Evolutionary conservation across 2,329 filamentous ascomycete species (phyloP), one percentile per base, ranked within the genome.

Genomic region (Achaetomium macrosporum): DNA sequence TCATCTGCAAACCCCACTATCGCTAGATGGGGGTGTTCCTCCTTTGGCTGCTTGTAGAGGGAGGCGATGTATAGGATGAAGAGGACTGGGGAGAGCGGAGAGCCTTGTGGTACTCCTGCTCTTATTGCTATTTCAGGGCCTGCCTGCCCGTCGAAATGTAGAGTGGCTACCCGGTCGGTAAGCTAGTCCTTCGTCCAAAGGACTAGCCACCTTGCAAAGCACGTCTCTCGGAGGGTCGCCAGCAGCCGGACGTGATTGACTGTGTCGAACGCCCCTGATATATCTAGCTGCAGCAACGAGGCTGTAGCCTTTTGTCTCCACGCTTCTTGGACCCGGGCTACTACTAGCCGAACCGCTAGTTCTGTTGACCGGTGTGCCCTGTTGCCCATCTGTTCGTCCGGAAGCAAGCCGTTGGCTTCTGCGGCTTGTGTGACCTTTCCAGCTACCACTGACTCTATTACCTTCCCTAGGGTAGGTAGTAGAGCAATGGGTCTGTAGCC

Each of bases 401-500:
- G 31, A 10, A 37, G 42, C 30, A 53, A 31, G 43, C 43, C 43
- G 15, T 52, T 25, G 35, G 42, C 8, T 16, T 53, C 37, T 3
- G 30, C 40, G 10, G 47, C 30, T 17, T n/a, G 3, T 12, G 47
- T 50, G 5, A 44, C 39, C 31, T 29, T 42, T 19, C 15, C 19
- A 13, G 41, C 42, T 3, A 45, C 36, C 10, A 51, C 20, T 31
- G 48, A 17, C 48, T 51, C 48, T 43, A 51, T 51, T 13, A 51
- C 39, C 42, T 51, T 51, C 19, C 48, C 31, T 11, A 51, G 15
- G 8, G 42, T 51, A 6, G 41, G 48, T 45, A 51, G 42, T 17
- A 51, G 42, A 8, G 48, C 42, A 10, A 51, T 51, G 17, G 48
- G 48, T 41, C 48, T 51, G 11, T 51, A 51, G 20, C 48, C 41